These are phyloP conservation scores for Macrotyloma uniflorum DNA, from an alignment of 306 rosid genomes.

Conservation along the genomic window DNA sequence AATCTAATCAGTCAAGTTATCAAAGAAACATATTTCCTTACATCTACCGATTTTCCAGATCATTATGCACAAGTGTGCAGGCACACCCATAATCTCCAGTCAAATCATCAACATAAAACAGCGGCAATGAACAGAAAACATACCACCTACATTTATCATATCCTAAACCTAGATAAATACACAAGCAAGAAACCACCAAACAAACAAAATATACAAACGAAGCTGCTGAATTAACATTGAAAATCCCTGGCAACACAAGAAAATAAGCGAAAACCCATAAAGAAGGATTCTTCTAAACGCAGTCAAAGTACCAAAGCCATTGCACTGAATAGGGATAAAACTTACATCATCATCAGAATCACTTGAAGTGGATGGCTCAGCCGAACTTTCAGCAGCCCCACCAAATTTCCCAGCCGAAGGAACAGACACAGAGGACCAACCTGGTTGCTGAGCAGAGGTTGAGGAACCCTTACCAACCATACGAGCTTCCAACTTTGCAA, in stretches of 20 bases:
- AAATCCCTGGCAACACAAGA: background rate
- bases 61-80: background rate
- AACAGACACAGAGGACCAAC: slow-evolving; percentile 62
- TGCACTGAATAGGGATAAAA: slow-evolving; percentile 23
- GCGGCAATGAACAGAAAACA: slow-evolving; percentile 13
- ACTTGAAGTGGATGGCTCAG: slow-evolving; percentile 79
- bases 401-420: slow-evolving; percentile 65
- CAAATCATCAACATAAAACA: background rate
- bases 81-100: background rate
- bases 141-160: background rate
- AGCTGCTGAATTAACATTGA: slow-evolving; percentile 12
- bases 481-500: slow-evolving; percentile 99
- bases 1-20: slow-evolving; percentile 16
- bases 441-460: slow-evolving; percentile 57
- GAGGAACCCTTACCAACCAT: slow-evolving; percentile 86
- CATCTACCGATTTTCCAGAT: slow-evolving; percentile 7
- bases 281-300: background rate
- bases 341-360: slow-evolving; percentile 95
- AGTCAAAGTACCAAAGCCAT: slow-evolving; percentile 16
- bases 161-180: slow-evolving; percentile 24
- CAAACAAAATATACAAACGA: background rate
- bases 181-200: background rate
- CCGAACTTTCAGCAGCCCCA: slow-evolving; percentile 62
- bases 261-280: slow-evolving; percentile 18
- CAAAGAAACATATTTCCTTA: slow-evolving; percentile 1